A percentile compares a stretch with the other conserved stretches of the same genome.
Conservation (phyloP, 495 filamentous ascomycete species). For the Cetradonia linearis region DNA sequence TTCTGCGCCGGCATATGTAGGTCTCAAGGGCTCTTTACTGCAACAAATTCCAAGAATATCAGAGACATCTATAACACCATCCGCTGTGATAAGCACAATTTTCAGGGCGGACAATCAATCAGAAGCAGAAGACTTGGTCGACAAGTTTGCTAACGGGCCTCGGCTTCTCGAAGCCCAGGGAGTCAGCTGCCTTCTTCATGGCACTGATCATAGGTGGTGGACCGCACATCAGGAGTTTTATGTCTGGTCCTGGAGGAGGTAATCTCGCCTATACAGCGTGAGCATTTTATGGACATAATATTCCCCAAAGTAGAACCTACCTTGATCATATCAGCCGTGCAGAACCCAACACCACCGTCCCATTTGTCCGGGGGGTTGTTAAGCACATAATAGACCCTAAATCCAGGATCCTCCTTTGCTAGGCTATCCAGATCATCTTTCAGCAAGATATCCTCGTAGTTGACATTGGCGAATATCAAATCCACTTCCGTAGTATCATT, state of each 20-base stretch:
- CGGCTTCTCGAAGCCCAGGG: conserved; percentile 82
- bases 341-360: conserved; percentile 84
- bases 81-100: not conserved
- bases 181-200: conserved; percentile 90
- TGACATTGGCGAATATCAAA: conserved; percentile 94
- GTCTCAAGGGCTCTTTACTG: not conserved
- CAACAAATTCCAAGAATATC: not conserved
- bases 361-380: conserved; percentile 91
- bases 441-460: conserved; percentile 81
- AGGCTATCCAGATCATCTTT: conserved; percentile 81
- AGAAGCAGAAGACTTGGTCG: conserved; percentile 98
- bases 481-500: conserved; percentile 83
- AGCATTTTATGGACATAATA: not conserved
- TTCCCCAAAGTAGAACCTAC: conserved; percentile 39
- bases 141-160: conserved; percentile 90
- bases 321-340: conserved; percentile 91
- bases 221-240: conserved; percentile 94
- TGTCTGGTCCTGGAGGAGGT: conserved; percentile 70
- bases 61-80: not conserved
- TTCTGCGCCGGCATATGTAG: not conserved
- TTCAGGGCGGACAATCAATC: not conserved
- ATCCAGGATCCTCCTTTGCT: conserved; percentile 60
- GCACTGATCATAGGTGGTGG: conserved; percentile 94
- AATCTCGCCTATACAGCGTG: conserved; percentile 32
- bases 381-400: conserved; percentile 85